A percentile compares a stretch with the other conserved stretches of the same genome.
These are phyloP conservation scores for Eleusine coracana DNA, from an alignment of 176 grass and related monocot species.

Conservation along the genomic window DNA sequence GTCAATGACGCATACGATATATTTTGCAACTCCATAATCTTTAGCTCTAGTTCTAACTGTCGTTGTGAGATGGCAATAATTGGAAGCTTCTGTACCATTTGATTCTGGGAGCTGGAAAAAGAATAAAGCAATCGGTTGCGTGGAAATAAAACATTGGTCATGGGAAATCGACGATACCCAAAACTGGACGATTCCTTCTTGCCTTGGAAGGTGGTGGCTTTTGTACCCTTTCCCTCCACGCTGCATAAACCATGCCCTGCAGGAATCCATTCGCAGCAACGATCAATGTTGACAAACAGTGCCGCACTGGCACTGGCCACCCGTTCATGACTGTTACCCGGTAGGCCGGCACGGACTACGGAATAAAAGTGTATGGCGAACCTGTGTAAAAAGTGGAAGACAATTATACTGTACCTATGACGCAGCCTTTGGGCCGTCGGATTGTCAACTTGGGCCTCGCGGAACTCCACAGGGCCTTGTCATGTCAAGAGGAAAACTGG, in stretches of 20 bases:
- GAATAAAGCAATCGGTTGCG: conserved; percentile 1
- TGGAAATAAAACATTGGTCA: conserved; percentile 30
- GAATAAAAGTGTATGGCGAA: not conserved
- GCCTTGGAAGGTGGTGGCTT: not conserved
- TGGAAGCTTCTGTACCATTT: not conserved
- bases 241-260: not conserved
- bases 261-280: not conserved
- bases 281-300: not conserved
- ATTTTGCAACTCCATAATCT: no score
- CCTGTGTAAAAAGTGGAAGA: not conserved
- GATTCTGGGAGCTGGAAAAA: not conserved
- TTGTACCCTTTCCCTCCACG: not conserved
- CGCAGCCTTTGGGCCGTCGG: not conserved
- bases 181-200: not conserved
- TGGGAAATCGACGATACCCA: conserved; percentile 7
- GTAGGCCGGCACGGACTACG: no score
- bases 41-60: not conserved
- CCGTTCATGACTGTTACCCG: no score
- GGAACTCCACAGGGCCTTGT: not conserved
- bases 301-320: not conserved
- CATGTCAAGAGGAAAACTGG: no score
- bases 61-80: not conserved
- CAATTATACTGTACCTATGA: not conserved
- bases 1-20: no score
- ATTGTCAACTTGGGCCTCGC: not conserved